Evolutionary conservation across 2,329 filamentous ascomycete genomes (phyloP).

Genomic region (Amauroascus verrucosus): DNA sequence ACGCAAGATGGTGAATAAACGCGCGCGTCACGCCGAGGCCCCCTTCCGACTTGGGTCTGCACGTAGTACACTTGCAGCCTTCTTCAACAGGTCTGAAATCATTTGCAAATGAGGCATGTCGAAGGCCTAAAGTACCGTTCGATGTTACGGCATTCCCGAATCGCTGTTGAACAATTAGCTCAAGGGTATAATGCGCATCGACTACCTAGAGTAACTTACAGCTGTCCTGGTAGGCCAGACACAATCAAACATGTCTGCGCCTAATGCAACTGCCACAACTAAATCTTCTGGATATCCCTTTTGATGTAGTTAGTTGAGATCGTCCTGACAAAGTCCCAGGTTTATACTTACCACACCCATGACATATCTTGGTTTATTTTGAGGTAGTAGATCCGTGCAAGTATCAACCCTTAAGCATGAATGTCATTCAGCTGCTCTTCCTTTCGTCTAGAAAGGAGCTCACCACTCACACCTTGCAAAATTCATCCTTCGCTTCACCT

Average conservation of each 20-base stretch:
- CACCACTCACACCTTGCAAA: slow-evolving; percentile 61
- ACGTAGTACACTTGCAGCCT: slow-evolving; percentile 71
- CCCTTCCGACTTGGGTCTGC: slow-evolving; percentile 54
- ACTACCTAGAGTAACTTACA: slow-evolving; percentile 37
- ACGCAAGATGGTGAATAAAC: slow-evolving; percentile 81
- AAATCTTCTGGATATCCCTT: slow-evolving; percentile 90
- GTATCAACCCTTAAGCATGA: slow-evolving; percentile 51
- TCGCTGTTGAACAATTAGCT: slow-evolving; percentile 37
- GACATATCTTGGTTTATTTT: slow-evolving; percentile 91
- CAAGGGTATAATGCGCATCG: not conserved
- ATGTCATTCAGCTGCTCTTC: slow-evolving; percentile 11
- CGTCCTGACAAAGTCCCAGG: not conserved
- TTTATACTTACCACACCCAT: slow-evolving; percentile 67
- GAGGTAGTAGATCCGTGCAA: slow-evolving; percentile 75
- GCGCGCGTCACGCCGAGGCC: slow-evolving; percentile 75
- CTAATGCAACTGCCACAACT: slow-evolving; percentile 82
- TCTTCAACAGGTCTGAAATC: slow-evolving; percentile 80
- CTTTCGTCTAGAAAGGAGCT: not conserved
- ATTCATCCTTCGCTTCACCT: slow-evolving; percentile 87
- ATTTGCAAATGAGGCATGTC: slow-evolving; percentile 60
- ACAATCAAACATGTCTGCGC: slow-evolving; percentile 99
- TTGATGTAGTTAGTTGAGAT: slow-evolving; percentile 15
- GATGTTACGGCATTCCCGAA: slow-evolving; percentile 91
- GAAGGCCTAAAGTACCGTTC: slow-evolving; percentile 71
- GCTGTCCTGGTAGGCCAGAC: slow-evolving; percentile 97